Conservation (phyloP, 176 grass and related monocot species). For the Phyllostachys edulis region DNA sequence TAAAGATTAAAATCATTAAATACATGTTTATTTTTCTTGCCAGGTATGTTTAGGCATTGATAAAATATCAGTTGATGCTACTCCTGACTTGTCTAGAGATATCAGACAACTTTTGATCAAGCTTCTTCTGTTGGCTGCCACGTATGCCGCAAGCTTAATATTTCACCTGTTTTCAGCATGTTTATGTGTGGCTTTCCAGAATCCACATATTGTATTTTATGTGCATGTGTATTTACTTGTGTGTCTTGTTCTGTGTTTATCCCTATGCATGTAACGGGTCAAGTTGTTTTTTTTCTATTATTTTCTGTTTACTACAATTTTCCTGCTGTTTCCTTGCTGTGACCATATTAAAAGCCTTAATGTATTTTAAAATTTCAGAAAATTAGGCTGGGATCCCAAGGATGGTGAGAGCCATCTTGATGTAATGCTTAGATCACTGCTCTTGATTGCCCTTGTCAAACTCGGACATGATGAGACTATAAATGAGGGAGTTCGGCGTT, state of each 20-base stretch:
- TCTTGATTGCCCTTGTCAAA: conserved; percentile 76
- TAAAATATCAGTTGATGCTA: conserved; percentile 60
- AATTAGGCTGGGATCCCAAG: conserved; percentile 78
- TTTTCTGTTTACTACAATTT: not conserved
- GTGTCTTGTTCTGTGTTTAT: conserved; percentile 2
- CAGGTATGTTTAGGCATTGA: conserved; percentile 70
- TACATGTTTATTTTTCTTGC: conserved; percentile 11
- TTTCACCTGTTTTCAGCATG: conserved; percentile 24
- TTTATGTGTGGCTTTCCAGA: not conserved
- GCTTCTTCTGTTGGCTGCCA: conserved; percentile 67
- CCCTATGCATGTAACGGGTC: not conserved
- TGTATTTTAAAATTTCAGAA: conserved; percentile 54
- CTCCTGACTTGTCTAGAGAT: conserved; percentile 61
- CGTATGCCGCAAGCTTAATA: conserved; percentile 49
- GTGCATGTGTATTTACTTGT: not conserved
- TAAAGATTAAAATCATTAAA: not conserved
- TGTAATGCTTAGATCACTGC: conserved; percentile 69
- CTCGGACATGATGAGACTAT: conserved; percentile 61
- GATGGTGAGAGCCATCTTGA: conserved; percentile 79
- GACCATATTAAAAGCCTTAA: conserved; percentile 20
- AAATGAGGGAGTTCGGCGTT: conserved; percentile 67
- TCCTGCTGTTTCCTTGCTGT: not conserved
- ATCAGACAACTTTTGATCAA: conserved; percentile 76
- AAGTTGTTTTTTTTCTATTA: conserved; percentile 1
- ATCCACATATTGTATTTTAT: not conserved